Percentiles rank a stretch among this genome's conserved stretches.
These are phyloP conservation scores for Phytophthora nicotianae DNA, from an alignment of 352 stramenopile genomes.

Conservation along the genomic window DNA sequence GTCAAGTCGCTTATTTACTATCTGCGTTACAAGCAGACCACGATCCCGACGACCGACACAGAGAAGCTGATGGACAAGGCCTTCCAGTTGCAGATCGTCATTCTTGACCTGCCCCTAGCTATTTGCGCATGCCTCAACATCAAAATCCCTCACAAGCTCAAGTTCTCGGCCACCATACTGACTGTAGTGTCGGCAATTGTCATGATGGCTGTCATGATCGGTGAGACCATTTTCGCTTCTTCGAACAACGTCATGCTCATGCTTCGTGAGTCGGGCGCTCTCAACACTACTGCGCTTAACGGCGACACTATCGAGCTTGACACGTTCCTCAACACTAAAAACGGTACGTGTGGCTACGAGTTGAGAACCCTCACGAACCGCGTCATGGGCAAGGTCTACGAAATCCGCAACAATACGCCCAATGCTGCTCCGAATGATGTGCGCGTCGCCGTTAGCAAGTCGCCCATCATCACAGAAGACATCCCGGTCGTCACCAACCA, in stretches of 20 bases:
- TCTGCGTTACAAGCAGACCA: conserved; percentile 23
- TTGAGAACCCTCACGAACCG: conserved; percentile 37
- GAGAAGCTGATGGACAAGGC: conserved; percentile 34
- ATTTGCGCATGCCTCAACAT: conserved; percentile 19
- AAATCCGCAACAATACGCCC: conserved; percentile 31
- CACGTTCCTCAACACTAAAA: conserved; percentile 30
- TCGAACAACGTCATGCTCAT: conserved; percentile 32
- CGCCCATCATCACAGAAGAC: conserved; percentile 24
- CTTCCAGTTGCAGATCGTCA: conserved; percentile 32
- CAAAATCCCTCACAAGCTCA: conserved; percentile 24
- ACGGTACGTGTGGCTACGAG: conserved; percentile 35
- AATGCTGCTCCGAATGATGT: conserved; percentile 26
- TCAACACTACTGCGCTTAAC: conserved; percentile 19
- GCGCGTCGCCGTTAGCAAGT: conserved; percentile 30
- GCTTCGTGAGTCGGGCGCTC: conserved; percentile 27
- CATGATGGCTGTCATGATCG: conserved; percentile 37
- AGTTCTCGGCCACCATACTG: conserved; percentile 25
- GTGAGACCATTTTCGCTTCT: conserved; percentile 28
- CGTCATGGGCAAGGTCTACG: conserved; percentile 37
- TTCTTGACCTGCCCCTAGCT: conserved; percentile 30
- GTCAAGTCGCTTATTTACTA: conserved; percentile 42
- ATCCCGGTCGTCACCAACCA: conserved; percentile 36
- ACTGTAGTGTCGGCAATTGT: conserved; percentile 25
- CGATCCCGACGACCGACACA: conserved; percentile 14
- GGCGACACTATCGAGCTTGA: conserved; percentile 11